Base-by-base conservation (phyloP, 192 early-diverging fungal species). In the Piromyces finnis region DNA sequence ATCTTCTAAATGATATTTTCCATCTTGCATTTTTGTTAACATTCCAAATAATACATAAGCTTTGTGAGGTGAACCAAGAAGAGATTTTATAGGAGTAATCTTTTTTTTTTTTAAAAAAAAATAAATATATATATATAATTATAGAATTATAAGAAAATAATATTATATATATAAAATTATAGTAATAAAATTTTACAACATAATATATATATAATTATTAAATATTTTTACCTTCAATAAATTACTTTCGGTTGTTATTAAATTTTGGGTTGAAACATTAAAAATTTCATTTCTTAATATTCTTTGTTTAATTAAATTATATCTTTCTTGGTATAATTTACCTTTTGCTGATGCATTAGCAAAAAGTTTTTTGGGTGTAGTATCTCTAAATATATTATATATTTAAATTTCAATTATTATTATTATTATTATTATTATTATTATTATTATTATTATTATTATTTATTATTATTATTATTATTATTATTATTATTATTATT, bases 1-100 rank as follows among this genome's bases (percentile, higher is more conserved):
- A 84, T 98, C 96, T 86, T 98, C 96, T 30, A 98, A 85, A 86
- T 89, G 92, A 78, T 92, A 87, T 78, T 91, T 93, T 5, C 94
- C 94, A 81, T 94, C 93, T 77, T 92, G 87, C 51, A 94, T 87
- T 84, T 91, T 90, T 28, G 94, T 90, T 36, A 98, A 86, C 95
- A 98, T 95, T 5, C 96, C 96, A 84, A 96, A 92, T 51, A 96
- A 84, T 29, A 95, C 78, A 81, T 93, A 95, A 36, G 83, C 82
- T 80, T 87, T 91, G 79, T 84, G 89, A 79, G 88, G 89, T 41
- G 88, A 87, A 29, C 89, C 95, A 85, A 90, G 92, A 77, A 98
- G 85, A 11, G 93, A 91, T 81, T 94, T 95, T 78, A 98, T 91
- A 7, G 93, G 89, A 15, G 92, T 93, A 29, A 94, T 85, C 88